Evolutionary conservation across 345 rosid genomes (phyloP).

Genomic region (Cardamine resedifolia): DNA sequence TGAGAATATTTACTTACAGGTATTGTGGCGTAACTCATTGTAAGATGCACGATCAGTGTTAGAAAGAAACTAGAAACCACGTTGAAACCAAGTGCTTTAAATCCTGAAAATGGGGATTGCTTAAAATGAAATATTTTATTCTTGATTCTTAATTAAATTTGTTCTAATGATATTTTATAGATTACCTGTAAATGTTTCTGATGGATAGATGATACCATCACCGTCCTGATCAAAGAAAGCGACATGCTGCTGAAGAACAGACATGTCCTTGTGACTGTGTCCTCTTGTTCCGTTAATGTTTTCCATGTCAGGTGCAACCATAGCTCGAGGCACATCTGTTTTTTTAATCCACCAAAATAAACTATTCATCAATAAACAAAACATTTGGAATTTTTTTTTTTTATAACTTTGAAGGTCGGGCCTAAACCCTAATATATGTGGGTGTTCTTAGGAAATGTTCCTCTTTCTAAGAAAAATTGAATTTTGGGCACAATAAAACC

Average conservation of each 20-base stretch:
- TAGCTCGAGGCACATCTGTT: conserved; percentile 56
- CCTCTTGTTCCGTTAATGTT: conserved; percentile 57
- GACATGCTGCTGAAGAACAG: conserved; percentile 67
- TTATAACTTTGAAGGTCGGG: too few species aligned
- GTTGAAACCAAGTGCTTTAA: conserved; percentile 58
- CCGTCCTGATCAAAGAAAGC: conserved; percentile 61
- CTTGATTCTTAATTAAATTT: neutral
- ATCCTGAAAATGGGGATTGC: conserved; percentile 39
- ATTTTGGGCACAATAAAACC: too few species aligned
- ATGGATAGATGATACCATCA: conserved; percentile 65
- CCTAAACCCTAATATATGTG: too few species aligned
- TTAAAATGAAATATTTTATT: neutral
- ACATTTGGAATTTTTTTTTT: too few species aligned
- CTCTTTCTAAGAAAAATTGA: too few species aligned
- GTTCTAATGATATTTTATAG: neutral
- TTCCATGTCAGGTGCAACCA: conserved; percentile 60
- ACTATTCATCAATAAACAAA: neutral
- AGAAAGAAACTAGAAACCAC: conserved; percentile 44
- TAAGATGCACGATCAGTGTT: conserved; percentile 41
- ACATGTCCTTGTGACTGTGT: conserved; percentile 50
- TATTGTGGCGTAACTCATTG: conserved; percentile 53
- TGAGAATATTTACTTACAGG: conserved; percentile 45
- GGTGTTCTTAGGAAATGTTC: too few species aligned
- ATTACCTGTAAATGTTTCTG: conserved; percentile 57
- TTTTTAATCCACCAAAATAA: conserved; percentile 1